Evolutionary conservation across 192 early-diverging fungal species (phyloP), one percentile per base, ranked within the genome.

Genomic region (Coemansia furcata): DNA sequence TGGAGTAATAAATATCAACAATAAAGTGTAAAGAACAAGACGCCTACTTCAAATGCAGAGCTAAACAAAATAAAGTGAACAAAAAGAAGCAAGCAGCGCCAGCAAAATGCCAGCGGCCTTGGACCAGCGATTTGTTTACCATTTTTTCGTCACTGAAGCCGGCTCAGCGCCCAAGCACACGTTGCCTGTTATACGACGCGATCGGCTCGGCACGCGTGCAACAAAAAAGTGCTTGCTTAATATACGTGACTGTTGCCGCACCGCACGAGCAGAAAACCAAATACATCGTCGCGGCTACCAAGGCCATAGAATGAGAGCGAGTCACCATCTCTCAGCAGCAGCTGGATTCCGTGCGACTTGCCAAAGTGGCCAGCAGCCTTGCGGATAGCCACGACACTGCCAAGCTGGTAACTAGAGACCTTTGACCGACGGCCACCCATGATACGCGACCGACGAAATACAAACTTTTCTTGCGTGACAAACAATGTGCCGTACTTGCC

Each of bases 401-500:
- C 71, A 2, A 82, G 68, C 57, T 52, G 44, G 49, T 77, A 73
- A 58, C 71, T 74, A 15, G 79, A 58, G 26, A 82, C 73, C 44
- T 65, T 71, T 7, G 79, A 82, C 36, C 68, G 70, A 4, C 71
- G 74, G 1, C 79, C 79, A 19, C 79, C 79, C 74, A 82, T 76
- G 55, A 82, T 82, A 10, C 79, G 79, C 68, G 79, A 82, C 5
- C 79, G 67, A 37, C 79, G 79, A 30, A 82, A 82, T 19, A 82
- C 63, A 55, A 73, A 73, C 38, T 65, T 54, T 46, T 82, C 79
- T 7, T 62, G 62, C 0, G 74, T 82, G 23, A 82, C 79, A 73
- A 82, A 82, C 71, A 82, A 58, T 21, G 79, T 82, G 49, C 79
- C 79, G 62, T 82, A 82, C 39, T 76, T 76, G 74, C 79, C 74